Conservation (phyloP, 129 eudicot genomes). For the Chrysanthemum seticuspe region DNA sequence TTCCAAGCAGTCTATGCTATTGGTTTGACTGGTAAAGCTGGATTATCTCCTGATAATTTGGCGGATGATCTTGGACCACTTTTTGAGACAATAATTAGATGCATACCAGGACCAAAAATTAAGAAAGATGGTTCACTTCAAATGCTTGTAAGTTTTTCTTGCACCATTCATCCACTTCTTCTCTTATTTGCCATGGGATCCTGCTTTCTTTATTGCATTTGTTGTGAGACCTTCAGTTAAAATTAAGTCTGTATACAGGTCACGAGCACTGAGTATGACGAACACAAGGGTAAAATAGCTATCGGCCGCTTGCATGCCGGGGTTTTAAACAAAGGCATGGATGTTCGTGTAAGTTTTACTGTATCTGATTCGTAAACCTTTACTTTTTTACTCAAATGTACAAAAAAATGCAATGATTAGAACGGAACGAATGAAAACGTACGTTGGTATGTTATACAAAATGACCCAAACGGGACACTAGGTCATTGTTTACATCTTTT, state of each 20-base stretch:
- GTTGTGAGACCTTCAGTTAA: neutral
- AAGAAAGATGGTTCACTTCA: conserved; percentile 92
- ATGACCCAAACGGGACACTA: too few relatives aligned
- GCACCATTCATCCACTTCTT: neutral
- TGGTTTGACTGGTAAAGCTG: conserved; percentile 90
- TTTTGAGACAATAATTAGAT: conserved; percentile 79
- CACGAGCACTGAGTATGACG: conserved; percentile 86
- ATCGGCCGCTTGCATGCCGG: conserved; percentile 98
- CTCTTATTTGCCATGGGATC: conserved; percentile 1
- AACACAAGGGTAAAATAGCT: conserved; percentile 93
- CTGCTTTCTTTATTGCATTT: neutral
- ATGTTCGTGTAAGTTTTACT: conserved; percentile 64
- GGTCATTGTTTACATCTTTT: too few relatives aligned
- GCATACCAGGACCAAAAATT: conserved; percentile 94
- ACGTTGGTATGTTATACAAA: too few relatives aligned
- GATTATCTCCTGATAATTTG: conserved; percentile 83
- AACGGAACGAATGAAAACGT: too few relatives aligned
- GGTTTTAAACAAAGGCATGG: conserved; percentile 72
- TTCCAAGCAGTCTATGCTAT: conserved; percentile 97
- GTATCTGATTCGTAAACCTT: too few relatives aligned
- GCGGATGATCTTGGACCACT: conserved; percentile 95
- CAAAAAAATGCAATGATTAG: too few relatives aligned
- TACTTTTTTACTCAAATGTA: too few relatives aligned
- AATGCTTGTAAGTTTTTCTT: conserved; percentile 79
- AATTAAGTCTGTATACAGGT: conserved; percentile 39